phyloP scores from a whole-genome alignment of 805 yeast species.

The Candida golubevii region DNA sequence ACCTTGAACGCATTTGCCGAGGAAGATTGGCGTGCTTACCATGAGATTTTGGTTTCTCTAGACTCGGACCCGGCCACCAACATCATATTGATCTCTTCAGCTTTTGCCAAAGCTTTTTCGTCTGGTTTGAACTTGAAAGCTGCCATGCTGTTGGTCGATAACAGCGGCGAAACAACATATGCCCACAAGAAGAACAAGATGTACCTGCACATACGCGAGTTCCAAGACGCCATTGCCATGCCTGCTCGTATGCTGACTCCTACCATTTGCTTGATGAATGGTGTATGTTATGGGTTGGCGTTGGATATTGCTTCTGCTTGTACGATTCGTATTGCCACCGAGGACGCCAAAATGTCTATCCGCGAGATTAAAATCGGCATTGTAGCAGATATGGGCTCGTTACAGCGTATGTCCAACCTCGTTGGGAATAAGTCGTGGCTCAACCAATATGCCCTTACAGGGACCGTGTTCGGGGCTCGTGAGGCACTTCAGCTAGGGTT shows the following conservation, averaged over 20 bases:
- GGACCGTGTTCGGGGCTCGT: constrained; percentile 48
- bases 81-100: constrained; percentile 52
- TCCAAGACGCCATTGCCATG: constrained; percentile 53
- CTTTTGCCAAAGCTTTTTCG: constrained; percentile 52
- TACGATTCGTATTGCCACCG: constrained; percentile 53
- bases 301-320: constrained; percentile 60
- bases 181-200: constrained; percentile 24
- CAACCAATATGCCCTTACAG: constrained; percentile 60
- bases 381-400: constrained; percentile 74
- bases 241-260: constrained; percentile 52
- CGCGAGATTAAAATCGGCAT: constrained; percentile 71
- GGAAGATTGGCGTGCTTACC: constrained; percentile 55
- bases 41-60: constrained; percentile 42
- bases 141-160: constrained; percentile 9
- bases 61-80: constrained; percentile 43
- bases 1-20: constrained; percentile 55
- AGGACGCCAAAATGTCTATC: constrained; percentile 51
- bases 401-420: constrained; percentile 59
- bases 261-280: constrained; percentile 65
- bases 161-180: constrained; percentile 8
- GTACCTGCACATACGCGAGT: constrained; percentile 43
- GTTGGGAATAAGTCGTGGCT: constrained; percentile 54
- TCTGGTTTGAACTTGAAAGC: constrained; percentile 62
- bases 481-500: constrained; percentile 57
- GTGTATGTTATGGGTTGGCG: constrained; percentile 61